Base-by-base conservation (phyloP, 139 green algal genomes). In the Diplosphaera chodatii region DNA sequence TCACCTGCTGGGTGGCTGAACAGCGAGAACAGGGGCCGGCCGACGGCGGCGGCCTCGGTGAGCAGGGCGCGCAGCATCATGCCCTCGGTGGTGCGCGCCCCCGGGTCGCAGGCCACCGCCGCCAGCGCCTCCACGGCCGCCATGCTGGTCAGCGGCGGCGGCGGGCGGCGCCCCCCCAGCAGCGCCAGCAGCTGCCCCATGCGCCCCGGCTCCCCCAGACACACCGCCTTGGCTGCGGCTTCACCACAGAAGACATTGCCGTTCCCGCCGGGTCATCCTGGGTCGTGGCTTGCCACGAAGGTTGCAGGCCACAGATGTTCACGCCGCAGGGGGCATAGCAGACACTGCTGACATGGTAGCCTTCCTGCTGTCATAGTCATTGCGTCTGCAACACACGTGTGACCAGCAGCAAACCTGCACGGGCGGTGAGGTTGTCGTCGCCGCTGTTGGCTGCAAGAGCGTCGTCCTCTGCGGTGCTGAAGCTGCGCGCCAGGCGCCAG, bases 1-100 rank as follows among this genome's bases (percentile, higher is more conserved):
- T 23, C 68, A 71, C 71, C 40, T 40, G 86, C 80, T 15, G 89
- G 85, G 79, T 96, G 89, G 28, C 55, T 68, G 66, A 94, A 95
- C 22, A 96, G 83, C 1, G 68, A 33, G 66, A 96, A 96, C 0
- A 96, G 82, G 16, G 85, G 85, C 21, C 82, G 76, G 5, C 91
- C 91, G 33, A 94, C 70, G 1, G 64, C 63, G 2, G 88, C 85
- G 1, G 78, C 79, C 68, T 90, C 83, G 8, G 69, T 40, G 1
- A 81, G 62, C 28, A 71, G 65, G 20, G 69, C 33, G 3, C 78
- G 64, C n/a, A 87, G 77, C 1, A 90, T 78, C 16, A 73, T 33
- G 30, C 75, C 64, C 56, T 93, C 88, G 0, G 90, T 96, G 55
- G 80, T 87, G 20, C 69, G 69, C 27, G 78, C 55, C 3, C 86